Conservation (phyloP, 495 filamentous ascomycete genomes). For the Hyaloscypha hepaticicola region DNA sequence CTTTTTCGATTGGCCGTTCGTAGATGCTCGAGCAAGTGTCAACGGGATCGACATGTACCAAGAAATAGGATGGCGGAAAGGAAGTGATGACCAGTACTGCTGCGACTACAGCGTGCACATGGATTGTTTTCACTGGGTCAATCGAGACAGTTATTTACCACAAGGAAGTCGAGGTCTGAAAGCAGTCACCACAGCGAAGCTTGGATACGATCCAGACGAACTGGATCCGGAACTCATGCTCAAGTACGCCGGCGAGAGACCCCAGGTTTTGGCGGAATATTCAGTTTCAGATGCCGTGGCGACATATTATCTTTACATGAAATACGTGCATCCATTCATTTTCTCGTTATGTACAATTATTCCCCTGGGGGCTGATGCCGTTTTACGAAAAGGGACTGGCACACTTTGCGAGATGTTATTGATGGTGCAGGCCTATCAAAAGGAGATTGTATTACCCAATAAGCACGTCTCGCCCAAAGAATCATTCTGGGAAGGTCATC, state of each 20-base stretch:
- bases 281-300: conserved; percentile 98
- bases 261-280: conserved; percentile 93
- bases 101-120: conserved; percentile 95
- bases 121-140: conserved; percentile 99
- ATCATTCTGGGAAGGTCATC: conserved; percentile 93
- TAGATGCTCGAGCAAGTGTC: conserved; percentile 87
- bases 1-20: conserved; percentile 99
- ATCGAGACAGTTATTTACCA: conserved; percentile 94
- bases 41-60: conserved; percentile 99
- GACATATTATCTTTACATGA: conserved; percentile 99
- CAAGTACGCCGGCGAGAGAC: conserved; percentile 84
- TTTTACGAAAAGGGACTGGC: conserved; percentile 91
- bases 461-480: conserved; percentile 92
- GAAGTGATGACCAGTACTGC: conserved; percentile 92
- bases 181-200: conserved; percentile 94
- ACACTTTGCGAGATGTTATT: conserved; percentile 98
- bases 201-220: conserved; percentile 98
- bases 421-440: conserved; percentile 96
- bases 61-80: conserved; percentile 95
- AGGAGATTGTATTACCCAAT: conserved; percentile 90
- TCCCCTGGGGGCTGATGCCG: conserved; percentile 89
- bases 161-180: conserved; percentile 97
- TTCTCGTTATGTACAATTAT: conserved; percentile 98
- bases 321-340: conserved; percentile 99
- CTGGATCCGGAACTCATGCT: conserved; percentile 98